A percentile compares a stretch with the other conserved stretches of the same genome.
Conservation (phyloP, 495 filamentous ascomycete genomes). For the Podospora anserina region DNA sequence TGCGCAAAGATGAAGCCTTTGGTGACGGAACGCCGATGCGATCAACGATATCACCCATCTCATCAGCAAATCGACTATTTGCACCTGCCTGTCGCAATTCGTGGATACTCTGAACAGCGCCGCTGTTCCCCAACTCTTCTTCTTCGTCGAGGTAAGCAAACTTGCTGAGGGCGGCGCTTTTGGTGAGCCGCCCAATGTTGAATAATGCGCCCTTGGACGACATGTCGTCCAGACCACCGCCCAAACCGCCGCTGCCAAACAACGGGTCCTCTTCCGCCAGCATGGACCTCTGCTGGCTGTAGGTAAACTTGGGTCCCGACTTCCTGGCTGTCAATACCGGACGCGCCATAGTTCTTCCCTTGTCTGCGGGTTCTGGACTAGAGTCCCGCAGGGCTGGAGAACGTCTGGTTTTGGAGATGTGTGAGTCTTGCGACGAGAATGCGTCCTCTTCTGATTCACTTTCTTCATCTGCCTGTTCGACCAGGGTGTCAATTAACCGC, state of each 20-base stretch:
- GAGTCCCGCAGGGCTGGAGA: conserved; percentile 18
- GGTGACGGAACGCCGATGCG: conserved; percentile 65
- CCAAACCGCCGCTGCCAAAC: conserved; percentile 25
- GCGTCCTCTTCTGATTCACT: conserved; percentile 25
- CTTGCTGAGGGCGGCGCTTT: conserved; percentile 29
- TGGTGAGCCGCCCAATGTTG: conserved; percentile 37
- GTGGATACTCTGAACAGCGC: conserved; percentile 75
- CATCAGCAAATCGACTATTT: conserved; percentile 75
- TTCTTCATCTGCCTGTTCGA: conserved; percentile 37
- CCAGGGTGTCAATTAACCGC: conserved; percentile 56
- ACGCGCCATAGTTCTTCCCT: conserved; percentile 16
- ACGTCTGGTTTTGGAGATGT: neutral
- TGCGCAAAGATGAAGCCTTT: conserved; percentile 46
- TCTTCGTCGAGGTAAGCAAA: conserved; percentile 41
- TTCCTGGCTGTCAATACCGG: conserved; percentile 25
- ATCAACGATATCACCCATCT: conserved; percentile 78
- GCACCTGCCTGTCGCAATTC: conserved; percentile 84
- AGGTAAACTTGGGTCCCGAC: conserved; percentile 41
- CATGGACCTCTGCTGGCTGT: conserved; percentile 49
- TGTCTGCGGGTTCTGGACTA: conserved; percentile 18
- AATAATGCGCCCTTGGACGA: conserved; percentile 37
- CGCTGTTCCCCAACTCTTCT: conserved; percentile 54
- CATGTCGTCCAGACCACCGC: conserved; percentile 28
- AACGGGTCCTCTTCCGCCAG: conserved; percentile 42
- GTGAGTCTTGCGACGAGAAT: conserved; percentile 11